Evolutionary conservation across 345 rosid species (phyloP), one percentile per base, ranked within the genome.

Genomic region (Draba incana): DNA sequence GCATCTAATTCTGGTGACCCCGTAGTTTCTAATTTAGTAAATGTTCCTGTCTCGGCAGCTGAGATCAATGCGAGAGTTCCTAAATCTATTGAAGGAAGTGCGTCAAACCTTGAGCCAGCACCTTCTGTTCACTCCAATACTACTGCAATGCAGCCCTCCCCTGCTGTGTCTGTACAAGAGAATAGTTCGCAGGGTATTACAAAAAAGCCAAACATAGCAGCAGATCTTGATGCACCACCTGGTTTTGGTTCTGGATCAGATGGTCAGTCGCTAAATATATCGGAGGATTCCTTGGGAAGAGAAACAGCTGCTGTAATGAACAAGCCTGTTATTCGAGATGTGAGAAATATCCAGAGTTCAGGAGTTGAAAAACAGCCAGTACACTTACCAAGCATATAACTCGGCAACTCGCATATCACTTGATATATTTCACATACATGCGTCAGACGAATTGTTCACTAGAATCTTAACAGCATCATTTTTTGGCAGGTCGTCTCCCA

Each of bases 201-300:
- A 53, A 41, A 42, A 52, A 66, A 53, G 44, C 27, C 77, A 79
- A 55, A 61, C 46, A 46, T 78, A 59, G 70, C 75, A 66, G 68
- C 63, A 65, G 72, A 58, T 70, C 57, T 69, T 24, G 68, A 69
- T 66, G 72, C 75, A 46, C 65, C 68, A 15, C 76, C 68, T 70
- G 79, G 76, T 72, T 80, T 79, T 86, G 73, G 64, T 81, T 76
- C 83, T 38, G 81, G 78, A 72, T 48, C 76, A 37, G 74, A 71
- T 52, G 66, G 48, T 37, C 78, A 71, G 53, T 24, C 65, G 38
- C 83, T 57, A 67, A 75, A 43, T 67, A 66, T 69, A 71, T 51
- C 75, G 6, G 59, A 14, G 56, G 78, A 70, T 44, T 35, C 76
- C 11, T 41, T 54, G 51, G 74, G 66, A 25, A 63, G 50, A 62